Conservation (phyloP, 2,329 filamentous ascomycete genomes). For the Colletotrichum simmondsii region DNA sequence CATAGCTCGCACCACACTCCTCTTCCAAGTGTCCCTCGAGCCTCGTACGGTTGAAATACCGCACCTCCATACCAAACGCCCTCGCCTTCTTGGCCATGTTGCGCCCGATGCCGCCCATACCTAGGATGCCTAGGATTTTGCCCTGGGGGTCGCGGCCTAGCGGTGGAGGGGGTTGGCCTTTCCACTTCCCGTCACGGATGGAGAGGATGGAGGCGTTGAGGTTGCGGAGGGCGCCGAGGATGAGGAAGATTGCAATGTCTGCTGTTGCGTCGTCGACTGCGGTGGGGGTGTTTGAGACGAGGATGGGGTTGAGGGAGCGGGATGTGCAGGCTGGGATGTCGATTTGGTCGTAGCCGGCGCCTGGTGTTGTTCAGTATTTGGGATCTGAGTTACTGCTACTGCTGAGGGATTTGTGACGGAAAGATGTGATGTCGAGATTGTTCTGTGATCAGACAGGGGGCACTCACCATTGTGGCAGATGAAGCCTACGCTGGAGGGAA, state of each 20-base stretch:
- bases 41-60: constrained; percentile 78
- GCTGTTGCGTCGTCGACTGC: constrained; percentile 87
- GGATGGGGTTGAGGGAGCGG: constrained; percentile 61
- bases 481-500: constrained; percentile 66
- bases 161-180: constrained; percentile 65
- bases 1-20: constrained; percentile 71
- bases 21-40: constrained; percentile 64
- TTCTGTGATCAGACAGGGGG: too few species aligned
- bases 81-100: constrained; percentile 80
- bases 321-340: constrained; percentile 78
- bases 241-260: constrained; percentile 82
- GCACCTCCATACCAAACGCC: constrained; percentile 79
- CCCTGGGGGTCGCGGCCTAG: constrained; percentile 82
- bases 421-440: background rate
- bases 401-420: too few species aligned
- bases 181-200: constrained; percentile 76
- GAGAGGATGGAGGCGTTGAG: constrained; percentile 74
- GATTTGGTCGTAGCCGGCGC: constrained; percentile 88
- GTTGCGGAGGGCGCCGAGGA: constrained; percentile 82
- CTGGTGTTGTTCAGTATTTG: constrained; percentile 47
- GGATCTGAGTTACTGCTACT: too few species aligned
- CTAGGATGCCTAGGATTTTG: constrained; percentile 82
- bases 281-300: constrained; percentile 84
- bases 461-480: constrained; percentile 73
- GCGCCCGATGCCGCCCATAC: constrained; percentile 87